Base-by-base conservation (phyloP, 1,139 yeast species). In the Saccharomyces uvarum region DNA sequence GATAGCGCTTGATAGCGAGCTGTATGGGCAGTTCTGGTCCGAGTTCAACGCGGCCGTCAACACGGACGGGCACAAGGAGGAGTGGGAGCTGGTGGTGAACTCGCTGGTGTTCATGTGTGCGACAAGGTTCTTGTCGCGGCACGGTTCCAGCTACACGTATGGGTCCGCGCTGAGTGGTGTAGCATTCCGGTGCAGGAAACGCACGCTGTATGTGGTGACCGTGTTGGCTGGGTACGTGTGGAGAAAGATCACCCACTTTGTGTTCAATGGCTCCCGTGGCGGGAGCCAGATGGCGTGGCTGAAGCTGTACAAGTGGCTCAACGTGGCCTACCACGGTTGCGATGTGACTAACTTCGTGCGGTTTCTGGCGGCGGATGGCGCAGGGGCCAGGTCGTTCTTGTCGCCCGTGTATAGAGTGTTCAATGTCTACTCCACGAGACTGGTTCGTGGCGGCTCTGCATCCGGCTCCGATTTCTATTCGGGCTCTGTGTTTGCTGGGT, bases 141-240 rank as follows among this genome's bases (percentile, higher is more conserved):
- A 41, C 11, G 16, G 21, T 13, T 21, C 50, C 3, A 55, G 62
- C 9, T 47, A 51, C 9, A 66, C 70, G 4, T 66, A 66, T 49
- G 66, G 66, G n/a, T 61, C 69, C 1, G 53, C 56, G 19, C 55
- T 66, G 13, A 64, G 65, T 49, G 64, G 65, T 4, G 54, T 60
- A 1, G 49, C 49, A 1, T 64, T 57, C 49, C 53, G 28, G 5
- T 56, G 63, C 49, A 48, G 53, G 14, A 58, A 53, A 50, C 51
- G 54, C 2, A 51, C 60, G 0, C 51, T 66, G 9, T 66, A 54
- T 53, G 31, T 61, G 2, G 53, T 59, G 1, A 56, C 61, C 2
- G 51, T 63, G 1, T 51, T 64, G 11, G 48, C 58, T 7, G 52
- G 53, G 2, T 62, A 60, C 50, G 29, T 61, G 4, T 52, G 54